Evolutionary conservation across 2,329 filamentous ascomycete genomes (phyloP), one percentile per base, ranked within the genome.

Genomic region (Colletotrichum graminicola): DNA sequence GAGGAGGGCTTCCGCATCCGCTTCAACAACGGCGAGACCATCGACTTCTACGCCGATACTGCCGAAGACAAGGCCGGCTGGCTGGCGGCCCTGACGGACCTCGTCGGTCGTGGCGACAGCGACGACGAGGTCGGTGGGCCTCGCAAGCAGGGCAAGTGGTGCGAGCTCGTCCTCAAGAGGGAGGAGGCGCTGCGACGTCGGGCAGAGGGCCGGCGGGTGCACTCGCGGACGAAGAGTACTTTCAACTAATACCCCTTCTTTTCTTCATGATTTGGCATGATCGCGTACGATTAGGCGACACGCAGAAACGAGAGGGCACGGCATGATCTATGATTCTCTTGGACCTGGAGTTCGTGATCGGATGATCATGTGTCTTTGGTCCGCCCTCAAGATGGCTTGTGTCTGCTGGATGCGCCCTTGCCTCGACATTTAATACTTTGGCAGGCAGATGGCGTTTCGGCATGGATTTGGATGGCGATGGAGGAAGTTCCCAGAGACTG

Each of bases 1-100:
- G 96, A 99, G 81, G 96, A 99, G 80, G 96, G 96, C 3, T 99
- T 99, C 91, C 94, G 96, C 51, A 97, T 99, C 80, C 94, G 95
- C 69, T 99, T 99, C 83, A 97, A 94, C 80, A 99, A 99, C 78
- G 96, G 96, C 73, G 96, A 99, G 83, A 91, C 97, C 74, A 99
- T 99, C 79, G 95, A 98, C 85, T 98, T 98, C 80, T 98, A 99
- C 79, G 96, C 95, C 78, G 95, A 98, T 81, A 95, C 90, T 41
- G 89, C 91, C 1, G 89, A 89, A 49, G 92, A 96, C 78, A 99
- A 98, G 83, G 94, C 97, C 56, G 92, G 91, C 66, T 99, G 96
- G 96, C 96, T 99, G 93, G 91, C 91, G 79, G 92, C 94, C 18
- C 89, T 99, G 29, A 88, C 88, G 3, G 94, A 98, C 54, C 86